Evolutionary conservation across 2,329 filamentous ascomycete genomes (phyloP).

Genomic region (Berkeleyomyces rouxiae): DNA sequence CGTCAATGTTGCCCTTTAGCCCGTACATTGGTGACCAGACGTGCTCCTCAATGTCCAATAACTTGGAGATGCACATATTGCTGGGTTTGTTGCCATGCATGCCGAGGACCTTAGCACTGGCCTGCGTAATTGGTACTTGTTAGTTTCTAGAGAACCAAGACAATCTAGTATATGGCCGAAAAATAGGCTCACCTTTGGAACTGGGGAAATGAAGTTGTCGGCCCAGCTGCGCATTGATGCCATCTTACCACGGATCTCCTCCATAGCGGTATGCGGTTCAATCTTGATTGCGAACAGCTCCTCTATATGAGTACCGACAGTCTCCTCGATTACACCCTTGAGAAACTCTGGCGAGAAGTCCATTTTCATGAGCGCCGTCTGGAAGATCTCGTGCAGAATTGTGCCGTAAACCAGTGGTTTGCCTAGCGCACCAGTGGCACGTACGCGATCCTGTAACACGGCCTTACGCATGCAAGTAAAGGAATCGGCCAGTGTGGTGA

Average conservation of each 20-base stretch:
- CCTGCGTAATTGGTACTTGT: conserved; percentile 23
- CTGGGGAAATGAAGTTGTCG: conserved; percentile 54
- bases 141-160: no score
- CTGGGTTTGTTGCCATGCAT: conserved; percentile 54
- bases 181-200: conserved; percentile 41
- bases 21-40: conserved; percentile 98
- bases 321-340: conserved; percentile 44
- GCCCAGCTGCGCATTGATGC: conserved; percentile 73
- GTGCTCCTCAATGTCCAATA: conserved; percentile 93
- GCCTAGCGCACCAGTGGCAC: conserved; percentile 67
- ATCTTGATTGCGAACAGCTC: conserved; percentile 79
- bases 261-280: conserved; percentile 51
- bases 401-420: conserved; percentile 80
- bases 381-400: conserved; percentile 88
- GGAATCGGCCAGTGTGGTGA: conserved; percentile 91
- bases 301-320: conserved; percentile 66
- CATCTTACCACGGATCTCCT: conserved; percentile 72
- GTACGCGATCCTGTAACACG: conserved; percentile 86
- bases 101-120: conserved; percentile 60
- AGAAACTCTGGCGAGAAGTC: conserved; percentile 60
- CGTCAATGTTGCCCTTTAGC: conserved; percentile 93
- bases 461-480: conserved; percentile 82
- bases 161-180: no score
- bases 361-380: conserved; percentile 72
- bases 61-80: conserved; percentile 74